A percentile compares a stretch with the other conserved stretches of the same genome.
These are phyloP conservation scores for Hypoxylon sp. DNA, from an alignment of 2,329 filamentous ascomycete species.

Conservation along the genomic window DNA sequence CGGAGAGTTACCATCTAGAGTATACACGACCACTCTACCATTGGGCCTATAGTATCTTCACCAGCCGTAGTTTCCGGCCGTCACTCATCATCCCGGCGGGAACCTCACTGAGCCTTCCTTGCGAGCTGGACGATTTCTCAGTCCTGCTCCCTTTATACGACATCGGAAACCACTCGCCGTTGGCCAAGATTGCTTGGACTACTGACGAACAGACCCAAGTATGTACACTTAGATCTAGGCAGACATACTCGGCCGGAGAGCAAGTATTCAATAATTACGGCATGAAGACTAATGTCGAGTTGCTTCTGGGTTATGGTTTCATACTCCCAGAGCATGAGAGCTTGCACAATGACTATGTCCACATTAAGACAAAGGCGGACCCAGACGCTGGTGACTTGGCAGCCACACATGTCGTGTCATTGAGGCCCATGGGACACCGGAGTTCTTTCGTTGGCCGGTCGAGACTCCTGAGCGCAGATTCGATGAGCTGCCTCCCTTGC, in stretches of 20 bases:
- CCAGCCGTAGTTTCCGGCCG: slow-evolving; percentile 75
- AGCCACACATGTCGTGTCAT: slow-evolving; percentile 62
- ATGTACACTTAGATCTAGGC: slow-evolving; percentile 62
- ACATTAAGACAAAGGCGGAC: slow-evolving; percentile 64
- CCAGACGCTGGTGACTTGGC: slow-evolving; percentile 50
- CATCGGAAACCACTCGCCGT: slow-evolving; percentile 78
- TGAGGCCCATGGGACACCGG: slow-evolving; percentile 63
- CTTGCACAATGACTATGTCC: slow-evolving; percentile 73
- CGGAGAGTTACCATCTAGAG: slow-evolving; percentile 52
- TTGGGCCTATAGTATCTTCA: slow-evolving; percentile 76
- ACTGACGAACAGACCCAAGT: slow-evolving; percentile 57
- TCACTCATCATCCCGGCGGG: slow-evolving; percentile 67
- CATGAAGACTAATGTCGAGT: slow-evolving; percentile 79
- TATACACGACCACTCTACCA: slow-evolving; percentile 69
- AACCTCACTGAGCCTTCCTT: slow-evolving; percentile 54
- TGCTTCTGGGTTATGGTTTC: slow-evolving; percentile 76
- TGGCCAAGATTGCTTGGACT: slow-evolving; percentile 70
- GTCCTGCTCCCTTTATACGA: slow-evolving; percentile 80
- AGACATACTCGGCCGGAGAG: slow-evolving; percentile 64
- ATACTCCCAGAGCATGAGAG: slow-evolving; percentile 63
- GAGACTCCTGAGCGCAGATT: slow-evolving; percentile 56
- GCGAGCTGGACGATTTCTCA: slow-evolving; percentile 72
- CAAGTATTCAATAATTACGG: slow-evolving; percentile 76
- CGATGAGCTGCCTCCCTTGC: slow-evolving; percentile 55
- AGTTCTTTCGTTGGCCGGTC: slow-evolving; percentile 64